Percentiles rank a stretch among this genome's conserved stretches.
phyloP scores from a whole-genome alignment of 2,329 filamentous ascomycete species.

The Calonectria fujianensis region DNA sequence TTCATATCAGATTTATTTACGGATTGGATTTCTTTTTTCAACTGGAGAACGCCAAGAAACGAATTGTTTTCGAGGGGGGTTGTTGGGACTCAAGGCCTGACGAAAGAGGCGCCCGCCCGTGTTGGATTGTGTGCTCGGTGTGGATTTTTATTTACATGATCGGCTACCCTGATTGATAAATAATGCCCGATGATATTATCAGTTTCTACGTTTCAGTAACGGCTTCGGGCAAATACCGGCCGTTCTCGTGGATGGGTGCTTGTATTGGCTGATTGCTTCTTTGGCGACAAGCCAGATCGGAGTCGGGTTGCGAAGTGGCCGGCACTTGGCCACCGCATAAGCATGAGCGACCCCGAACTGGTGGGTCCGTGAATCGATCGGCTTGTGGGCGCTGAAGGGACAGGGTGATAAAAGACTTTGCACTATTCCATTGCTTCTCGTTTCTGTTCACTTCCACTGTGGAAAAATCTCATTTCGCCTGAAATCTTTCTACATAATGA shows the following conservation, averaged over 20 bases:
- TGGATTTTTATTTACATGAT: not conserved
- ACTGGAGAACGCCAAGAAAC: not conserved
- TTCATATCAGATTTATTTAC: not conserved
- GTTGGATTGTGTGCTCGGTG: not conserved
- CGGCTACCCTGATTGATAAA: not conserved
- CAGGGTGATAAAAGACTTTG: not conserved
- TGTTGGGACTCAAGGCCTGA: not conserved
- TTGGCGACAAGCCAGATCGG: not conserved
- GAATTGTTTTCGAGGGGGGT: not conserved
- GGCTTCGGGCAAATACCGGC: not conserved
- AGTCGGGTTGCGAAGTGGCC: not conserved
- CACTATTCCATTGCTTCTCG: not conserved
- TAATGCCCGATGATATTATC: no score
- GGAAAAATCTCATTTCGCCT: not conserved
- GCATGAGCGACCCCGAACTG: not conserved
- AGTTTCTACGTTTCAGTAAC: fast-evolving
- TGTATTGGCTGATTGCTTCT: not conserved
- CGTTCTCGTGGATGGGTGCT: not conserved
- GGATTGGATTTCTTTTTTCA: not conserved
- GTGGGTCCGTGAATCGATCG: not conserved
- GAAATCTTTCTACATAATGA: not conserved
- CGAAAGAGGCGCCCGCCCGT: not conserved
- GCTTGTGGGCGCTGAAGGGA: not conserved
- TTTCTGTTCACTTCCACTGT: not conserved
- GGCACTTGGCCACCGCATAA: not conserved